These are phyloP conservation scores for Oryza rufipogon DNA, from an alignment of 176 grass and related monocot species.

Conservation along the genomic window DNA sequence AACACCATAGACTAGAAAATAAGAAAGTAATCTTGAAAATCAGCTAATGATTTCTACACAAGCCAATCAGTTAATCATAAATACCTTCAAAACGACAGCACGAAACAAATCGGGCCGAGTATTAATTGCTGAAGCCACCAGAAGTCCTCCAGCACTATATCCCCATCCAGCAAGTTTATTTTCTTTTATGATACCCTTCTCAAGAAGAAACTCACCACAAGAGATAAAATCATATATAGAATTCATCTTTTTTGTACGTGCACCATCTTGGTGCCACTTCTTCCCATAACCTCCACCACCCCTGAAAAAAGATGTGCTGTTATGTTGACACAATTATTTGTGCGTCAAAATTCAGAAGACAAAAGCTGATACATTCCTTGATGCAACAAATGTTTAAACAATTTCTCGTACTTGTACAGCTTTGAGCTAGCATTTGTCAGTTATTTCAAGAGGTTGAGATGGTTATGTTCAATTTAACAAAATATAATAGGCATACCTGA, in stretches of 20 bases:
- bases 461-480: neutral
- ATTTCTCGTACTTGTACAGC: constrained; percentile 14
- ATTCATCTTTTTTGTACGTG: constrained; percentile 67
- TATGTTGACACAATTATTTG: constrained; percentile 12
- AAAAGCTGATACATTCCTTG: neutral
- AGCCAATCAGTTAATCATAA: constrained; percentile 4
- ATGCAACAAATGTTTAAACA: constrained; percentile 15
- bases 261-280: constrained; percentile 89
- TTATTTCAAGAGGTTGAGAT: constrained; percentile 30
- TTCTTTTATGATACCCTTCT: constrained; percentile 81
- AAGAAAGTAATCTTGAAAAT: neutral
- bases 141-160: constrained; percentile 88
- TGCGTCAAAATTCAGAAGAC: constrained; percentile 25
- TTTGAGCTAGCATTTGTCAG: constrained; percentile 12
- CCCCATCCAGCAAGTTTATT: constrained; percentile 94
- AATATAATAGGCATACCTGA: constrained; percentile 55
- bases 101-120: constrained; percentile 77
- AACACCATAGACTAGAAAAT: neutral
- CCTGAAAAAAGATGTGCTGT: constrained; percentile 50
- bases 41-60: neutral
- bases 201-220: constrained; percentile 92
- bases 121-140: constrained; percentile 95
- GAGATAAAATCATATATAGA: constrained; percentile 90
- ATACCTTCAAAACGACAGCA: constrained; percentile 88
- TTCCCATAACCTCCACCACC: constrained; percentile 83